Evolutionary conservation across 306 rosid species (phyloP).

Genomic region (Astragalus glycyphyllos): DNA sequence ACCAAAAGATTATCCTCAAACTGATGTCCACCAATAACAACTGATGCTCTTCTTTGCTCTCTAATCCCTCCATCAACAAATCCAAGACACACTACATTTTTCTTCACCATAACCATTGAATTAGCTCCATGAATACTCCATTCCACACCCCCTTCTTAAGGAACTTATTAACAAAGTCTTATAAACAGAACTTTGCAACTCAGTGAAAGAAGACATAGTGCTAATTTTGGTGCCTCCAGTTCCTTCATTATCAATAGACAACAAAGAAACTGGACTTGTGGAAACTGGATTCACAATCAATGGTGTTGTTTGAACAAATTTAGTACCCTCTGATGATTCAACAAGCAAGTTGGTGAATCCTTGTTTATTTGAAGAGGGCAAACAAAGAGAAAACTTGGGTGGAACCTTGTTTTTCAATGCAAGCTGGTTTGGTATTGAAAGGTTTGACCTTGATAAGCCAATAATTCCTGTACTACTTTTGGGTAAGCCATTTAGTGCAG

Average conservation of each 20-base stretch:
- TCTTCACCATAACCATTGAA: conserved; percentile 46
- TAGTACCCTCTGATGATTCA: conserved; percentile 4
- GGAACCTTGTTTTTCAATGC: too few species aligned
- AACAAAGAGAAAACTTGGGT: neutral
- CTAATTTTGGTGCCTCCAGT: conserved; percentile 51
- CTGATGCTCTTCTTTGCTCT: conserved; percentile 30
- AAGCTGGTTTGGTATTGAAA: too few species aligned
- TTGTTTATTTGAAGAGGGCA: conserved; percentile 27
- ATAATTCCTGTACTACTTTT: conserved; percentile 21
- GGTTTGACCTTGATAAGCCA: too few species aligned
- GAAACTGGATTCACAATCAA: conserved; percentile 22
- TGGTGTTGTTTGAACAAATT: conserved; percentile 37
- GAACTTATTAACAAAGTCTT: conserved; percentile 43
- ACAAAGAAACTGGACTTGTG: conserved; percentile 1
- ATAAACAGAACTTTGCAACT: conserved; percentile 37
- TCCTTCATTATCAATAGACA: conserved; percentile 40
- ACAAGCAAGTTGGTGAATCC: conserved; percentile 33
- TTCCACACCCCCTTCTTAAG: conserved; percentile 39
- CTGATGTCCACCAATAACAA: conserved; percentile 49
- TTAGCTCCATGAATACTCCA: conserved; percentile 45
- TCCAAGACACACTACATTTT: conserved; percentile 48
- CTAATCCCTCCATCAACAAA: conserved; percentile 51
- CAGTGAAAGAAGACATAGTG: conserved; percentile 38
- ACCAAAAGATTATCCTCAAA: too few species aligned
- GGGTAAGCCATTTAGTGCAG: conserved; percentile 41